A percentile compares a stretch with the other conserved stretches of the same genome.
phyloP scores from a whole-genome alignment of 139 green algal species.

The Auxenochlorella protothecoides region DNA sequence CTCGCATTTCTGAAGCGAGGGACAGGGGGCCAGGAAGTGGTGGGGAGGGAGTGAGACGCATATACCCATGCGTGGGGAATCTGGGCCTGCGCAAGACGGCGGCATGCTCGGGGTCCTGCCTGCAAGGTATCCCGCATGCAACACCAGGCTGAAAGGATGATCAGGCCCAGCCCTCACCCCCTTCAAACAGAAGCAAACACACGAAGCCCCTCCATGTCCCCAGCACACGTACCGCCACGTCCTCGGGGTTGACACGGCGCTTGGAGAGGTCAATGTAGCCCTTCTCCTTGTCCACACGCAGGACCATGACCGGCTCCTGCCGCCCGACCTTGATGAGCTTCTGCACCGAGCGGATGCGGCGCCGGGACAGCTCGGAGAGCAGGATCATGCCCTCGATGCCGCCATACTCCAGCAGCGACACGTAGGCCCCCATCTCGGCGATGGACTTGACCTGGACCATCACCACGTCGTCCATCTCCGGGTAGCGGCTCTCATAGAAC shows the following conservation, averaged over 20 bases:
- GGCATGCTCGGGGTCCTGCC: background rate
- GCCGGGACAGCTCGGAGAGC: slow-evolving; percentile 92
- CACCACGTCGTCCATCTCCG: slow-evolving; percentile 96
- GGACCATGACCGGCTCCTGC: slow-evolving; percentile 98
- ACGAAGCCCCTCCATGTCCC: background rate
- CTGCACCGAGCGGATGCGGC: slow-evolving; percentile 96
- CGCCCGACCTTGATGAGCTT: slow-evolving; percentile 98
- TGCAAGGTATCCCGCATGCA: no score
- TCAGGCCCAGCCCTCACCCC: no score
- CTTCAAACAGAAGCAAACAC: background rate
- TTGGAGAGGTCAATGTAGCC: slow-evolving; percentile 99
- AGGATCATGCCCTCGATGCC: slow-evolving; percentile 97
- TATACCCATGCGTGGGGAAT: background rate
- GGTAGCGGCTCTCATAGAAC: slow-evolving; percentile 93
- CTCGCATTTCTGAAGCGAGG: slow-evolving; percentile 57
- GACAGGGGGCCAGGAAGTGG: background rate
- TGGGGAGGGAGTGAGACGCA: no score
- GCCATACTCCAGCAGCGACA: slow-evolving; percentile 88
- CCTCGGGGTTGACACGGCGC: slow-evolving; percentile 86
- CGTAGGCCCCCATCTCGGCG: slow-evolving; percentile 98
- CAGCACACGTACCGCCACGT: slow-evolving; percentile 47
- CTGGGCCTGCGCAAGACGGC: background rate
- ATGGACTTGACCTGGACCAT: slow-evolving; percentile 94
- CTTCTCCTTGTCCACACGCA: slow-evolving; percentile 99
- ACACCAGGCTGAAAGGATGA: no score